These are phyloP conservation scores for Neonectria magnoliae DNA, from an alignment of 2,329 filamentous ascomycete genomes.

Conservation along the genomic window DNA sequence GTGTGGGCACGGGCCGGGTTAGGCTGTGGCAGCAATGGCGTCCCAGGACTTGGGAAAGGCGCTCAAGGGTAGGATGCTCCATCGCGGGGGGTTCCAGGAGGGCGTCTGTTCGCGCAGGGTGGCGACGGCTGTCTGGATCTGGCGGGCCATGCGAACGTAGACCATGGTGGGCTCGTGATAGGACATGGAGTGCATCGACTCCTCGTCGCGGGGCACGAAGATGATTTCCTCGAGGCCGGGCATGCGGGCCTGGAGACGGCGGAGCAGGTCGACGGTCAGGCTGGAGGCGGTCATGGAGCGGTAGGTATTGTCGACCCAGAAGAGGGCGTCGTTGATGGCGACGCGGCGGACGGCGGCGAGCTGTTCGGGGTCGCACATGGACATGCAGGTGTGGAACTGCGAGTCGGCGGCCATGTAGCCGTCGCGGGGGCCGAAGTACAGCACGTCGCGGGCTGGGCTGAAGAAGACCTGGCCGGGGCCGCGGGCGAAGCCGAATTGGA, in stretches of 20 bases:
- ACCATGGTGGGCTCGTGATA: conserved; percentile 46
- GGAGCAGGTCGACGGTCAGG: conserved; percentile 53
- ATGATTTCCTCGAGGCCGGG: conserved; percentile 54
- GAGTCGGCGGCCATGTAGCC: conserved; percentile 58
- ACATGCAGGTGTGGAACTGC: conserved; percentile 57
- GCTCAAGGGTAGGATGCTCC: conserved; percentile 50
- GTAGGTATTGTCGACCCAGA: conserved; percentile 50
- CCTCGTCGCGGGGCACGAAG: conserved; percentile 55
- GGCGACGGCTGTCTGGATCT: conserved; percentile 50
- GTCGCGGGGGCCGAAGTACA: conserved; percentile 58
- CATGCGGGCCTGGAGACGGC: conserved; percentile 51
- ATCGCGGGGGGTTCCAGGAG: conserved; percentile 48
- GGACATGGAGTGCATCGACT: conserved; percentile 45
- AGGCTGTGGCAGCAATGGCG: conserved; percentile 1
- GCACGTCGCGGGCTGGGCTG: conserved; percentile 53
- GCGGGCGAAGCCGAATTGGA: conserved; percentile 55
- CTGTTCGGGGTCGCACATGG: conserved; percentile 53
- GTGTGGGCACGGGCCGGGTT: neutral
- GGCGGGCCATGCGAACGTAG: conserved; percentile 49
- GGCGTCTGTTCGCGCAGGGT: conserved; percentile 45
- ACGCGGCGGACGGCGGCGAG: conserved; percentile 53
- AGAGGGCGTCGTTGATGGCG: conserved; percentile 58
- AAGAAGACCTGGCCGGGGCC: conserved; percentile 55
- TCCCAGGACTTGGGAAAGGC: conserved; percentile 33
- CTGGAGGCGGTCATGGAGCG: conserved; percentile 52